These are phyloP conservation scores for Pyricularia sp. DNA, from an alignment of 2,329 filamentous ascomycete genomes.

Conservation along the genomic window DNA sequence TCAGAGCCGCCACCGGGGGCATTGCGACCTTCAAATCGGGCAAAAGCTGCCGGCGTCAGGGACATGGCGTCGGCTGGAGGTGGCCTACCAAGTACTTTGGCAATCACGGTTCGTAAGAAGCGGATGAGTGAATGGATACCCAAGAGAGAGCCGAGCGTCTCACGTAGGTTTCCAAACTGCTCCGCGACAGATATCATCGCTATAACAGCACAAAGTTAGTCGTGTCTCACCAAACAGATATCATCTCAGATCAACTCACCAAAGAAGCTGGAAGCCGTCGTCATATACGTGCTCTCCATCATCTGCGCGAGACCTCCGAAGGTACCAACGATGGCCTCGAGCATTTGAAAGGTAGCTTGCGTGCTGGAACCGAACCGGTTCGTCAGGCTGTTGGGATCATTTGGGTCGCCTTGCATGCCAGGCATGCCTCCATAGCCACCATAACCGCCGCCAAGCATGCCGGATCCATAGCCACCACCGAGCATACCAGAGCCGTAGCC, in stretches of 20 bases:
- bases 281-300: constrained; percentile 99
- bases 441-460: constrained; percentile 31
- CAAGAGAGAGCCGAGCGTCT: constrained; percentile 85
- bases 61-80: constrained; percentile 79
- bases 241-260: constrained; percentile 45
- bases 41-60: constrained; percentile 85
- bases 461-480: constrained; percentile 27
- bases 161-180: constrained; percentile 87
- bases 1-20: constrained; percentile 28
- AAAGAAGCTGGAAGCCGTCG: constrained; percentile 96
- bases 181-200: constrained; percentile 98
- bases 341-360: constrained; percentile 94
- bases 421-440: constrained; percentile 28
- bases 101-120: constrained; percentile 85
- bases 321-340: constrained; percentile 91
- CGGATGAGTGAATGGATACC: constrained; percentile 94
- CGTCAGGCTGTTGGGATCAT: constrained; percentile 90
- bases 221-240: constrained; percentile 6
- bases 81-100: constrained; percentile 86
- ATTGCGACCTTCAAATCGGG: constrained; percentile 69
- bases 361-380: constrained; percentile 92
- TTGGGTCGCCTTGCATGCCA: constrained; percentile 51
- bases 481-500: constrained; percentile 35
- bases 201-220: background rate
- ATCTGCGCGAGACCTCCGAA: constrained; percentile 98